Percentiles rank a stretch among this genome's conserved stretches.
These are phyloP conservation scores for Amaranthus hypochondriacus DNA, from an alignment of 148 eudicot genomes.

Conservation along the genomic window DNA sequence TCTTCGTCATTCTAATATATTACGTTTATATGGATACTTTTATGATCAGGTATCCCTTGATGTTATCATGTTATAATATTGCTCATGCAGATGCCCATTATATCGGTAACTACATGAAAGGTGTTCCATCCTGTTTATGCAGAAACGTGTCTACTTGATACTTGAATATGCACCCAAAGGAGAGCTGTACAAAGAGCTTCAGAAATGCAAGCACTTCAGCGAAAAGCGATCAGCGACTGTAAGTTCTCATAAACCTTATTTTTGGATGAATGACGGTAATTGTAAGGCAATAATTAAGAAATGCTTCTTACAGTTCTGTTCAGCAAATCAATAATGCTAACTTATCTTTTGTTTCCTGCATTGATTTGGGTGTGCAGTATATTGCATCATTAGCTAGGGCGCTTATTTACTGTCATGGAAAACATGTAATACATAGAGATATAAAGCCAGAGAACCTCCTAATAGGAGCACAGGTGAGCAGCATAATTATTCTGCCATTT, in stretches of 20 bases:
- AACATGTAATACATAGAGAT: conserved; percentile 95
- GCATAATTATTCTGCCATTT: not conserved
- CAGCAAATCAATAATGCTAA: conserved; percentile 1
- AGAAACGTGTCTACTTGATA: conserved; percentile 93
- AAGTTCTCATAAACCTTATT: conserved; percentile 20
- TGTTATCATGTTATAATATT: not conserved
- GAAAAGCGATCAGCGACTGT: conserved; percentile 94
- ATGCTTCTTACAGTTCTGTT: not conserved
- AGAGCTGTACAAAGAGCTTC: conserved; percentile 93
- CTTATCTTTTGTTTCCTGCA: not conserved
- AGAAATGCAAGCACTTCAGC: conserved; percentile 80
- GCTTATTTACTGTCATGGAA: conserved; percentile 91
- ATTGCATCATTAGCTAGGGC: conserved; percentile 92
- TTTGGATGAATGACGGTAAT: too few species aligned
- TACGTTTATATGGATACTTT: conserved; percentile 90
- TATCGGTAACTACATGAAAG: not conserved
- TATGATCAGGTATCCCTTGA: conserved; percentile 73
- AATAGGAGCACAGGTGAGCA: conserved; percentile 80
- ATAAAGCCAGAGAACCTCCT: conserved; percentile 97
- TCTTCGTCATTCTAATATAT: conserved; percentile 86
- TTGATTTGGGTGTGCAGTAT: conserved; percentile 44
- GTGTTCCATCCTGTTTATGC: conserved; percentile 20
- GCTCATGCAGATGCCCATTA: too few species aligned
- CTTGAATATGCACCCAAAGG: conserved; percentile 97
- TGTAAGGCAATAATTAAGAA: not conserved